Conservation (phyloP, 2,329 filamentous ascomycete species). For the Chaetoscypha palmicola region DNA sequence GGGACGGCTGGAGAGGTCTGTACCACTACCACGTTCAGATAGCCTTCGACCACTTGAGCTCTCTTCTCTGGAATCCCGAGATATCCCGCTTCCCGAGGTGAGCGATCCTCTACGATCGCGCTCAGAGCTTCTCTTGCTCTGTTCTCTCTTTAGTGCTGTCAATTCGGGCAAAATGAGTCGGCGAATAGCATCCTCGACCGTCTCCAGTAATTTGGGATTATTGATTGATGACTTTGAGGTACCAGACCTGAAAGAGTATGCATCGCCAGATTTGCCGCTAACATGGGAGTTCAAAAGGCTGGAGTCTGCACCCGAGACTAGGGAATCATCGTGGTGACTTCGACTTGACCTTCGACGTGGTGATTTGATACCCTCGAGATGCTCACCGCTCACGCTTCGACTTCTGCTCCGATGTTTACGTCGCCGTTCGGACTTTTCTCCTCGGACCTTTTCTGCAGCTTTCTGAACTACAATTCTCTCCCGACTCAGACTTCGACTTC, state of each 20-base stretch:
- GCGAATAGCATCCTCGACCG: conserved; percentile 69
- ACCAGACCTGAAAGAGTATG: conserved; percentile 52
- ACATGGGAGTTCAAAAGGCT: conserved; percentile 51
- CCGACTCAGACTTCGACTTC: conserved; percentile 57
- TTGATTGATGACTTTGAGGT: conserved; percentile 57
- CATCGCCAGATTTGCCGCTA: conserved; percentile 48
- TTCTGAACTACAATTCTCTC: conserved; percentile 59
- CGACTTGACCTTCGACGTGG: conserved; percentile 42
- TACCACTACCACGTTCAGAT: conserved; percentile 36
- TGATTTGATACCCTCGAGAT: conserved; percentile 39
- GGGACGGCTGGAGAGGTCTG: conserved; percentile 40
- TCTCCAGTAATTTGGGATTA: conserved; percentile 64
- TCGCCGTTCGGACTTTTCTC: conserved; percentile 40
- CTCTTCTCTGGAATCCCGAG: conserved; percentile 43
- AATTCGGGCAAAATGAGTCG: conserved; percentile 77
- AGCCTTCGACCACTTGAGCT: conserved; percentile 28
- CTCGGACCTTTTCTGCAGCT: conserved; percentile 59
- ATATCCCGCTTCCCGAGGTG: conserved; percentile 46
- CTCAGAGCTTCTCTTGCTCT: conserved; percentile 67
- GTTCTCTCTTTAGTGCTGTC: conserved; percentile 83
- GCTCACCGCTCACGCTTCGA: conserved; percentile 39
- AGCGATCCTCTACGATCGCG: conserved; percentile 55
- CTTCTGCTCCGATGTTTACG: conserved; percentile 38
- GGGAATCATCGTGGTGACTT: conserved; percentile 43
- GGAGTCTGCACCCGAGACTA: conserved; percentile 44